Conservation (phyloP, 805 yeast species). For the Zygotorulaspora chibaensis region DNA sequence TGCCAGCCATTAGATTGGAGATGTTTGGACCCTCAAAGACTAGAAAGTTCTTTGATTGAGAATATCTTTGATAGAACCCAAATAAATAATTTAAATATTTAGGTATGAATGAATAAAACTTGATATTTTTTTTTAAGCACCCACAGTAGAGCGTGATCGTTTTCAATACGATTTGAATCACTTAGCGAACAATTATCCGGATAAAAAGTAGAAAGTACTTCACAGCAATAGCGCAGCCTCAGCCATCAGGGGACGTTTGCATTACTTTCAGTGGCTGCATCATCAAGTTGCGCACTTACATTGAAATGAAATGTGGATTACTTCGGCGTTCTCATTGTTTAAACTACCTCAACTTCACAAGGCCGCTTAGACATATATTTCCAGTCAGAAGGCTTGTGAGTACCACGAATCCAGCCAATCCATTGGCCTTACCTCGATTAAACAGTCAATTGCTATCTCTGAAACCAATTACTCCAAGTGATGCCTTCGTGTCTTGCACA, state of each 20-base stretch:
- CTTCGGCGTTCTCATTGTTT: slow-evolving; percentile 7
- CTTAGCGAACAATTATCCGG: no score
- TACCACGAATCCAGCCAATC: background rate
- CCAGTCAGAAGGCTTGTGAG: slow-evolving; percentile 4
- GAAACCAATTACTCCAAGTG: slow-evolving; percentile 40
- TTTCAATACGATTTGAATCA: no score
- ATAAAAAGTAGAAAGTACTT: background rate
- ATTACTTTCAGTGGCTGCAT: background rate
- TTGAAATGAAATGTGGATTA: slow-evolving; percentile 4
- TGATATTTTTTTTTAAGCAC: background rate
- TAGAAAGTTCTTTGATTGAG: slow-evolving; percentile 85
- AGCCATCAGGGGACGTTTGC: background rate
- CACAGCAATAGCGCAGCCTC: no score
- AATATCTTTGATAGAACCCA: background rate
- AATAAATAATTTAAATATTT: background rate
- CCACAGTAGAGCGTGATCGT: no score
- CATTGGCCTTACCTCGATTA: slow-evolving; percentile 7
- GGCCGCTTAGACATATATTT: background rate
- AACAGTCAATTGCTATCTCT: slow-evolving; percentile 22
- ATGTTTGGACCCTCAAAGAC: slow-evolving; percentile 79
- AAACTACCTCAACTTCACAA: background rate
- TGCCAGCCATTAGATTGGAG: slow-evolving; percentile 90
- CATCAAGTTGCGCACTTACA: background rate
- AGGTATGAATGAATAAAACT: background rate
- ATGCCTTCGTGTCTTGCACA: slow-evolving; percentile 67